Percentiles rank a stretch among this genome's conserved stretches.
phyloP scores from a whole-genome alignment of 1,284 basidiomycete genomes.

The Ganoderma lucidum region DNA sequence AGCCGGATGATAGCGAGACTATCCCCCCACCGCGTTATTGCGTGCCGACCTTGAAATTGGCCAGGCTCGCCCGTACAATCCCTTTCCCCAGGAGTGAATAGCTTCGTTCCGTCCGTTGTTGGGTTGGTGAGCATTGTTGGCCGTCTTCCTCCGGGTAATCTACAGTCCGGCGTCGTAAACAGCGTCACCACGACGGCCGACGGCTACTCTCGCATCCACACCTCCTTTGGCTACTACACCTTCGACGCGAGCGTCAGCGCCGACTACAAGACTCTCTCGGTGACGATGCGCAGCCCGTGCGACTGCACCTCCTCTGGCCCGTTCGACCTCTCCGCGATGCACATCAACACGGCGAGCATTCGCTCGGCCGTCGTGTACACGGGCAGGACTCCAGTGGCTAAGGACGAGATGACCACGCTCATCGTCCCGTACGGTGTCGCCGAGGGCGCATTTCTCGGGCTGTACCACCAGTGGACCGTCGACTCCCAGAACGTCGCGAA shows the following conservation, averaged over 20 bases:
- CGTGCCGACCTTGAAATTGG: too few relatives aligned
- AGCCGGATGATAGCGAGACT: too few relatives aligned
- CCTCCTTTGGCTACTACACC: slow-evolving; percentile 2
- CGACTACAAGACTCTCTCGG: neutral
- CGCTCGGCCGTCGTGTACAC: slow-evolving; percentile 9
- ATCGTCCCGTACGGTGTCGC: slow-evolving; percentile 9
- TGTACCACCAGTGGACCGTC: slow-evolving; percentile 18
- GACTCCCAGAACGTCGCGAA: neutral
- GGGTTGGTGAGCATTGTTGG: too few relatives aligned
- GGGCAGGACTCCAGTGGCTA: slow-evolving; percentile 9
- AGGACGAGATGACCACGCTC: slow-evolving; percentile 18
- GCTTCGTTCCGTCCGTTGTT: too few relatives aligned
- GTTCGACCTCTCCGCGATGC: neutral
- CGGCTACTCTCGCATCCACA: neutral
- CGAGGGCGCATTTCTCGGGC: slow-evolving; percentile 8
- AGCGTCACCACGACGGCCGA: slow-evolving; percentile 3
- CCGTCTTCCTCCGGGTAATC: neutral
- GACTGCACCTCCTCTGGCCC: neutral
- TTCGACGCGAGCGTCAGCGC: neutral
- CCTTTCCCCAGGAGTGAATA: too few relatives aligned
- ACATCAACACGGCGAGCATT: neutral
- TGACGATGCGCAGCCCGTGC: neutral
- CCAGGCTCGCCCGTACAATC: too few relatives aligned
- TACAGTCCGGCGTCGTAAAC: neutral
- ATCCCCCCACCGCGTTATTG: too few relatives aligned